phyloP scores from a whole-genome alignment of 148 eudicot genomes.

The Rhododendron kiyosumense region DNA sequence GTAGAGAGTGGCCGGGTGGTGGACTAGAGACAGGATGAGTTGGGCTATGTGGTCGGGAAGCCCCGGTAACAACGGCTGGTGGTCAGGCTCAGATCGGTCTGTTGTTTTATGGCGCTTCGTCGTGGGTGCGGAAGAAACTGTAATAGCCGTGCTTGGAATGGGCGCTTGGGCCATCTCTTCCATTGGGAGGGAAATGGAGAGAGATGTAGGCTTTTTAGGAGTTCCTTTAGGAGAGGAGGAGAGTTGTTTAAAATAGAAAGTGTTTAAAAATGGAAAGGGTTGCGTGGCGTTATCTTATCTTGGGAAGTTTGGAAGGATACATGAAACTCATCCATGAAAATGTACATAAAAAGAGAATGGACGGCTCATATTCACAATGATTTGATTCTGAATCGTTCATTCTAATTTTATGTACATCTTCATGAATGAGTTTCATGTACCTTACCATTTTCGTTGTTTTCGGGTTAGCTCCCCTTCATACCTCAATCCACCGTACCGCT shows the following conservation, averaged over 20 bases:
- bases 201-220: not conserved
- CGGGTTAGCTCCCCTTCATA: too few species aligned
- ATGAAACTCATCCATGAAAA: too few species aligned
- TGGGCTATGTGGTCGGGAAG: constrained; percentile 69
- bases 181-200: not conserved
- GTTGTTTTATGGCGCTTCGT: constrained; percentile 4
- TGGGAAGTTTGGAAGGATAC: too few species aligned
- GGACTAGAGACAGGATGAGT: constrained; percentile 42
- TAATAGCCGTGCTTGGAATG: not conserved
- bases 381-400: too few species aligned
- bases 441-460: too few species aligned
- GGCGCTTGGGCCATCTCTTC: not conserved
- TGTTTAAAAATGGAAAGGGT: not conserved
- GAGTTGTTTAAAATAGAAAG: not conserved
- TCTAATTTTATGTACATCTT: too few species aligned
- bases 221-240: not conserved
- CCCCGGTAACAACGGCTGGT: constrained; percentile 49
- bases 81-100: not conserved
- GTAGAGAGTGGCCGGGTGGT: constrained; percentile 40
- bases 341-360: too few species aligned
- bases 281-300: too few species aligned
- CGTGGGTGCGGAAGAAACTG: not conserved
- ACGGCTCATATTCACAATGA: too few species aligned
- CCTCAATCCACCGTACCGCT: too few species aligned
- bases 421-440: too few species aligned